Percentiles rank a stretch among this genome's conserved stretches.
Conservation (phyloP, 441 rosid species). For the Bruguiera hainesii region DNA sequence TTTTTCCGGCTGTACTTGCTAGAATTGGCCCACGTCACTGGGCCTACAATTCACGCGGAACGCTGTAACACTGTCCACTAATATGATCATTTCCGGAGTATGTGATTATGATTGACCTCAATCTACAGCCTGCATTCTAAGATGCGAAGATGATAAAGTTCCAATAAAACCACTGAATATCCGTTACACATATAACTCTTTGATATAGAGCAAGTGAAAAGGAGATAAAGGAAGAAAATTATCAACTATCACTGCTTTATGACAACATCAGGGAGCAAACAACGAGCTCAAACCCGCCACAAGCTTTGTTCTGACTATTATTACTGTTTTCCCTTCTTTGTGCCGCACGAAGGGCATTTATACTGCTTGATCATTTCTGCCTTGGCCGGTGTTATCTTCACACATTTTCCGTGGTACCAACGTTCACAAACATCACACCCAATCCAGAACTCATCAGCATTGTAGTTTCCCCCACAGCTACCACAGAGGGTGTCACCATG, state of each 20-base stretch:
- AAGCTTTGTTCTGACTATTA: constrained; percentile 11
- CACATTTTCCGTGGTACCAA: constrained; percentile 89
- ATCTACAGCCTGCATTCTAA: not conserved
- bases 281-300: constrained; percentile 1
- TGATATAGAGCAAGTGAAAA: not conserved
- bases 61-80: not conserved
- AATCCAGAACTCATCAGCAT: constrained; percentile 73
- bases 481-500: constrained; percentile 77
- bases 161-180: not conserved
- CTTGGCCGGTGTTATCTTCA: constrained; percentile 79
- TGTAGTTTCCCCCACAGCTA: constrained; percentile 68
- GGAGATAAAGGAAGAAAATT: not conserved
- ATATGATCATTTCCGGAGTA: not conserved
- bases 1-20: no score
- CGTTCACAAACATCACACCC: constrained; percentile 77
- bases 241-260: constrained; percentile 18
- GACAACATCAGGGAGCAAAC: constrained; percentile 17
- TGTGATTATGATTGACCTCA: not conserved
- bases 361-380: constrained; percentile 80
- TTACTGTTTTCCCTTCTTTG: constrained; percentile 60
- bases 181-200: not conserved
- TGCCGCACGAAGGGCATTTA: constrained; percentile 78
- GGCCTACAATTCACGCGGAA: not conserved
- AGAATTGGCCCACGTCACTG: no score
- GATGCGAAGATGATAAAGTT: not conserved